Base-by-base conservation (phyloP, 2,329 filamentous ascomycete species). In the Ceratocystis variospora region DNA sequence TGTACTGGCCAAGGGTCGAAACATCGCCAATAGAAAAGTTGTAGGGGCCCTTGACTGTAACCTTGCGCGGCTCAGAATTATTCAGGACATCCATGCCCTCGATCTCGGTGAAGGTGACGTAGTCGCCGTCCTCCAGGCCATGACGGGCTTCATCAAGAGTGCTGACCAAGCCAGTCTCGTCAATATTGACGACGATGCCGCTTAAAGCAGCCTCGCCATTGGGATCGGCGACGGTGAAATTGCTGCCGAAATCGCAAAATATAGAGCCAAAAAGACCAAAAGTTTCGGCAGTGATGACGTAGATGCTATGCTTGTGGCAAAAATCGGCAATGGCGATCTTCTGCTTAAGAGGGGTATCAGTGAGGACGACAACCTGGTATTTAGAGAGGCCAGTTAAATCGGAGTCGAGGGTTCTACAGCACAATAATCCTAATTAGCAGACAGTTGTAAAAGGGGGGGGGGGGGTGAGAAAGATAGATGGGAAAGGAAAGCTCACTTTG, bases 11-110 rank as follows among this genome's bases (percentile, higher is more conserved):
- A 45, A 96, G 81, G 5, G 85, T 87, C 28, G 89, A 90, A 8
- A 97, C 90, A 74, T 96, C 90, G 53, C 93, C 94, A 71, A 99
- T 96, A 15, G 90, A 94, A 77, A 99, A 99, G 7, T 92, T 96
- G 75, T 97, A 99, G 2, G 94, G 94, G 0, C 89, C 94, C 78
- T 96, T 96, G 62, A 96, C 91, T 3, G 88, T 90, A 69, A 99
- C 84, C 79, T 96, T 96, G 71, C 89, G 86, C 62, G 94, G 93
- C 69, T 90, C 89, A 57, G 84, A 83, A 71, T 83, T 83, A 75
- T 99, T 99, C 69, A 99, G 77, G 5, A 77, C 85, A 69, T 96
- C 92, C 89, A 99, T 90, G 25, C 94, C 94, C 78, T 94, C 86
- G 25, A 99, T 75, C 75, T 99, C 94, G 1, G 89, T 87, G 75